Percentiles rank a stretch among this genome's conserved stretches.
phyloP scores from a whole-genome alignment of 225 moss, liverwort and hornwort species.

The Marchantia paleacea region DNA sequence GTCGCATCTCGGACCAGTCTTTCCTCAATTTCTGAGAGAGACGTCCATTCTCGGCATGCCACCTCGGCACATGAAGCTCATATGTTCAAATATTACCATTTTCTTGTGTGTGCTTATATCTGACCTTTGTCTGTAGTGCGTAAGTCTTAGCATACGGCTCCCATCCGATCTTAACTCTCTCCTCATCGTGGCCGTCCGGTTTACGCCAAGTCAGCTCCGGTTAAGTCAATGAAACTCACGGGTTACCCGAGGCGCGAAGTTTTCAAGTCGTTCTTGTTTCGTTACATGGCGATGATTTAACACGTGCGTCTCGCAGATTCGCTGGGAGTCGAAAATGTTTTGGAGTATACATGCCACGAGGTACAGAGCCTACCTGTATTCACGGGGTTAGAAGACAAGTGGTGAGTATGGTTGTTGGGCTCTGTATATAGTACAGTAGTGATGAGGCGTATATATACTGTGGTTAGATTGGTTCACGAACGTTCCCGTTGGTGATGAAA shows the following conservation, averaged over 20 bases:
- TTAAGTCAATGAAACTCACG: background rate
- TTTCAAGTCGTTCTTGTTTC: background rate
- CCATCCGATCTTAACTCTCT: background rate
- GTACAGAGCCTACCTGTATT: too few relatives aligned
- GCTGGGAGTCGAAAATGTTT: too few relatives aligned
- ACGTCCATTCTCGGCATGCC: background rate
- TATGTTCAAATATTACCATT: background rate
- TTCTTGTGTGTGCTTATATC: background rate
- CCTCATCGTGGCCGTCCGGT: background rate
- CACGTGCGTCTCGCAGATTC: too few relatives aligned
- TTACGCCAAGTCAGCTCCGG: background rate
- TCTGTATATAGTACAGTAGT: too few relatives aligned
- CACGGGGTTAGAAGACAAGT: too few relatives aligned
- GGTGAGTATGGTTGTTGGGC: too few relatives aligned
- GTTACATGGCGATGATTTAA: too few relatives aligned
- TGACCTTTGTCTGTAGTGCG: background rate
- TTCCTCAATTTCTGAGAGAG: background rate
- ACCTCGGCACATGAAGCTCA: background rate
- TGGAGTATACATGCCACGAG: too few relatives aligned
- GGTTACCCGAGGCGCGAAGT: background rate
- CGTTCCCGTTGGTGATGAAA: too few relatives aligned
- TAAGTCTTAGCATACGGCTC: background rate
- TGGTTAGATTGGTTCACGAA: too few relatives aligned
- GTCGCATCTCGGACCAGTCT: too few relatives aligned
- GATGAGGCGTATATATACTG: too few relatives aligned